phyloP scores from a whole-genome alignment of 2,329 filamentous ascomycete genomes.

The Reticulascus tulasneorum region DNA sequence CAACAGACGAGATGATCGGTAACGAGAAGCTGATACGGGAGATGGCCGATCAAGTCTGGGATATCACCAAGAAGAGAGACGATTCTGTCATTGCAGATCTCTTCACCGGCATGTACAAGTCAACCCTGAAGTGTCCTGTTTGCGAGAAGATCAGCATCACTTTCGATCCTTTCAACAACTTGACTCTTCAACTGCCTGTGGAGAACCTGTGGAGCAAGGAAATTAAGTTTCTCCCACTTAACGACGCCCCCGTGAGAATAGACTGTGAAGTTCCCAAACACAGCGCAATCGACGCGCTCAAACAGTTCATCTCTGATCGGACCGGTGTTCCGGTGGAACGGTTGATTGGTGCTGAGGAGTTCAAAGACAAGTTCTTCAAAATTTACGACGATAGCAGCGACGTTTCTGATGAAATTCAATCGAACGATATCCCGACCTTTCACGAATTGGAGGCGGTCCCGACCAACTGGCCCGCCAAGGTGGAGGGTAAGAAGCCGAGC shows the following conservation, averaged over 20 bases:
- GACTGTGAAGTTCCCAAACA: slow-evolving; percentile 79
- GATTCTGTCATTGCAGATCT: slow-evolving; percentile 94
- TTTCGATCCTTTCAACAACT: slow-evolving; percentile 94
- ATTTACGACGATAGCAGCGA: slow-evolving; percentile 66
- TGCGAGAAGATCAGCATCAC: slow-evolving; percentile 97
- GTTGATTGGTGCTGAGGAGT: slow-evolving; percentile 79
- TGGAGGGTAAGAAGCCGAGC: slow-evolving; percentile 32
- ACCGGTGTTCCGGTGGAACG: slow-evolving; percentile 61
- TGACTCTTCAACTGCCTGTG: slow-evolving; percentile 86
- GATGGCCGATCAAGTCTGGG: slow-evolving; percentile 85
- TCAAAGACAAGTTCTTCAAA: slow-evolving; percentile 81
- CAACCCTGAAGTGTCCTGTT: slow-evolving; percentile 84
- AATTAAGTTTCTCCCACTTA: slow-evolving; percentile 74
- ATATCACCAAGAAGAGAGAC: slow-evolving; percentile 87
- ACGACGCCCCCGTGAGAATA: slow-evolving; percentile 65
- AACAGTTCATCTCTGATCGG: slow-evolving; percentile 65
- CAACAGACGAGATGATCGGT: slow-evolving; percentile 90
- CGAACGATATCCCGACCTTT: slow-evolving; percentile 63
- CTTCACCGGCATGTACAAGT: slow-evolving; percentile 98
- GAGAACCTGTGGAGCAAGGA: slow-evolving; percentile 75
- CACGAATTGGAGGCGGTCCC: slow-evolving; percentile 75
- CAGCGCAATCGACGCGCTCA: slow-evolving; percentile 63
- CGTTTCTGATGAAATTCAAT: slow-evolving; percentile 68
- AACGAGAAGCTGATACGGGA: slow-evolving; percentile 74
- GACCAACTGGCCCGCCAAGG: slow-evolving; percentile 68